A percentile compares a stretch with the other conserved stretches of the same genome.
phyloP scores from a whole-genome alignment of 164 flowering plant species.

The Vitis amurensis region DNA sequence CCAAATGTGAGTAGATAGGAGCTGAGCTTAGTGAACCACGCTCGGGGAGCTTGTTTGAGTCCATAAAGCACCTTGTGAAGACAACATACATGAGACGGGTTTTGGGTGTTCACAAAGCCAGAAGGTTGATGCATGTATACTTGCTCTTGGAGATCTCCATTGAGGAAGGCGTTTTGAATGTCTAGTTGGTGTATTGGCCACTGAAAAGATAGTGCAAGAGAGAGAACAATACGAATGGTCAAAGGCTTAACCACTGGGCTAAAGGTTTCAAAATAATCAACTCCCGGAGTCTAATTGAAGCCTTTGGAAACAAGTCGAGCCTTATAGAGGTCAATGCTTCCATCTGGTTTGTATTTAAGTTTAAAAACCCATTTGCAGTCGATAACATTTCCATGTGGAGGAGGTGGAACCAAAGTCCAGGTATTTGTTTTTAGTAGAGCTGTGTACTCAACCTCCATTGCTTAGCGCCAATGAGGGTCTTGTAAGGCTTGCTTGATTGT shows the following conservation, averaged over 20 bases:
- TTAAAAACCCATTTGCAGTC: no score
- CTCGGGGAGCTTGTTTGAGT: constrained; percentile 11
- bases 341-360: no score
- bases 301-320: no score
- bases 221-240: constrained; percentile 1
- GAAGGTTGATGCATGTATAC: constrained; percentile 5
- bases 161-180: not conserved
- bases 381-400: no score
- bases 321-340: no score
- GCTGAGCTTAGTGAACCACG: not conserved
- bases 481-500: no score
- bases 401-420: no score
- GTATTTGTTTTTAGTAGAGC: no score
- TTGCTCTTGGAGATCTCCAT: not conserved
- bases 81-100: not conserved
- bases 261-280: constrained; percentile 10
- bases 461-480: no score
- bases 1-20: not conserved
- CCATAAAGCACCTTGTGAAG: constrained; percentile 10
- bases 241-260: constrained; percentile 6
- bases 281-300: no score
- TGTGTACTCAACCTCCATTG: no score
- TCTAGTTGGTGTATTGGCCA: constrained; percentile 1
- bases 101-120: not conserved
- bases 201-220: not conserved